Conservation (phyloP, 2,329 filamentous ascomycete genomes). For the Fusarium redolens region DNA sequence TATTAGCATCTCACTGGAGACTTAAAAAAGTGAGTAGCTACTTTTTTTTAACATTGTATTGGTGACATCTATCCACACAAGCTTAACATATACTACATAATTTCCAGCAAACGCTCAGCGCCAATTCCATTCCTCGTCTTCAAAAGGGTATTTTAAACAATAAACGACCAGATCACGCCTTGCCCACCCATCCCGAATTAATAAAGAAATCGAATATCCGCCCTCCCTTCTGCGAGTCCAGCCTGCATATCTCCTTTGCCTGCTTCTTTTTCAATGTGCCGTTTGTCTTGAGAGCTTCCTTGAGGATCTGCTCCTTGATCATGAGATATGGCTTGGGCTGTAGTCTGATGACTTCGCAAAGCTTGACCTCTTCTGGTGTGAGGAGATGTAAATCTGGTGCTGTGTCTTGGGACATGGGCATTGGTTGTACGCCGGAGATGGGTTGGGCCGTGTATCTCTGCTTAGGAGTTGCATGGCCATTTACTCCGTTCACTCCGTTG, state of each 20-base stretch:
- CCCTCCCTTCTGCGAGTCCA: conserved; percentile 87
- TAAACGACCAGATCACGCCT: conserved; percentile 65
- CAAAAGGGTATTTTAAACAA: conserved; percentile 42
- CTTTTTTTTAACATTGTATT: conserved; percentile 1
- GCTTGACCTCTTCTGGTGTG: conserved; percentile 82
- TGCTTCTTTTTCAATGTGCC: conserved; percentile 94
- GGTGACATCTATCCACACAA: conserved; percentile 22
- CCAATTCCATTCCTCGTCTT: conserved; percentile 22
- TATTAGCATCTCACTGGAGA: not conserved
- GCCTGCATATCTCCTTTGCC: conserved; percentile 83
- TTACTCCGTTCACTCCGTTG: conserved; percentile 55
- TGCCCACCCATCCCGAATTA: conserved; percentile 90
- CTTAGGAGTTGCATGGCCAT: conserved; percentile 53
- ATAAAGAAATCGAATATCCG: conserved; percentile 96
- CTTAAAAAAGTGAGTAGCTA: not conserved
- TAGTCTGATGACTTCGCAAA: conserved; percentile 85
- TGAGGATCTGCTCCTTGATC: conserved; percentile 92
- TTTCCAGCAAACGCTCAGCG: conserved; percentile 30
- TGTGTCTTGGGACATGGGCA: conserved; percentile 79
- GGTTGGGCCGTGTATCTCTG: conserved; percentile 66
- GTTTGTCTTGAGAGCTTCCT: conserved; percentile 89
- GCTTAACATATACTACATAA: not conserved
- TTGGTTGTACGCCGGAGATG: conserved; percentile 70
- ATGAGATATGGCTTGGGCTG: conserved; percentile 95
- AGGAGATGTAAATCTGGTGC: conserved; percentile 87